phyloP scores from a whole-genome alignment of 73 alveolate genomes.

The Halteria grandinella region DNA sequence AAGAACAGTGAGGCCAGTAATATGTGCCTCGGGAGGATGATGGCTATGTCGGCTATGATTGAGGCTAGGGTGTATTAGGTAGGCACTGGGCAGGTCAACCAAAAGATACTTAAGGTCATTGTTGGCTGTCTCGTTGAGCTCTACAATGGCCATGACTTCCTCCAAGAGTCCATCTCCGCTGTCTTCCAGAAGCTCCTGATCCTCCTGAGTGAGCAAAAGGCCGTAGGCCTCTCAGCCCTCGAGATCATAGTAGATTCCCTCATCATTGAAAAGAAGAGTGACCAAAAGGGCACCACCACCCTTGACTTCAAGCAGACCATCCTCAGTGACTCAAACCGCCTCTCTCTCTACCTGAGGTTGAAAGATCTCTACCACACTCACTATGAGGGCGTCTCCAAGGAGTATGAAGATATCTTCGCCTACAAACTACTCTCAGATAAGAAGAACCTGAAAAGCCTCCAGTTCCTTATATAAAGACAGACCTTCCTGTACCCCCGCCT shows the following conservation, averaged over 20 bases:
- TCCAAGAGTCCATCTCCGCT: constrained; percentile 27
- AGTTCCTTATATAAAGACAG: neutral
- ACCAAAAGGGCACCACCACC: neutral
- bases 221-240: neutral
- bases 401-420: constrained; percentile 24
- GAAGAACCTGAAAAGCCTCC: constrained; percentile 5
- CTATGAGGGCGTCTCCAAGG: constrained; percentile 7
- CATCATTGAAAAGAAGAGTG: neutral
- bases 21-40: constrained; percentile 29
- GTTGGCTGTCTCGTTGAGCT: constrained; percentile 40
- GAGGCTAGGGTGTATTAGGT: neutral
- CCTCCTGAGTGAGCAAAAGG: constrained; percentile 2
- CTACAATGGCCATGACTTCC: constrained; percentile 3
- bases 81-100: constrained; percentile 5
- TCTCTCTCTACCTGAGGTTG: constrained; percentile 14
- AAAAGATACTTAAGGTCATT: constrained; percentile 22
- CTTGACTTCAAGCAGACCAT: constrained; percentile 8
- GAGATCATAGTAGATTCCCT: constrained; percentile 26
- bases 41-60: constrained; percentile 34
- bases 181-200: constrained; percentile 5
- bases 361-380: constrained; percentile 4
- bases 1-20: constrained; percentile 12
- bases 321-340: constrained; percentile 2
- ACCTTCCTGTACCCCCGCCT: constrained; percentile 38
- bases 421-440: constrained; percentile 36